Base-by-base conservation (phyloP, 2,329 filamentous ascomycete species). In the Fonsecaea erecta region DNA sequence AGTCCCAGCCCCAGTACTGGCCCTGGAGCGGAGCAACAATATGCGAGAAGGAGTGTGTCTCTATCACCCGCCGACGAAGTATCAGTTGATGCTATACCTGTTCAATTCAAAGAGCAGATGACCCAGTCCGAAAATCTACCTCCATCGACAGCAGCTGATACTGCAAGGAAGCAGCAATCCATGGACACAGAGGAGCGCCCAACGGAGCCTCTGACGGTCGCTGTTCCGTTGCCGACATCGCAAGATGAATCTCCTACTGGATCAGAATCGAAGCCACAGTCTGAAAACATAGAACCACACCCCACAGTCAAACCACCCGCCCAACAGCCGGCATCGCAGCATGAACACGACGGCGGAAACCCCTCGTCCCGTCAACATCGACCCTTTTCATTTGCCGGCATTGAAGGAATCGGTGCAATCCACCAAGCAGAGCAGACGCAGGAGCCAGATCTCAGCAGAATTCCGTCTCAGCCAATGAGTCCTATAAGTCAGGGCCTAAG, bases 1-100 rank as follows among this genome's bases (percentile, higher is more conserved):
- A 70, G 68, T 52, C 63, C 65, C 2, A 68, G 65, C 57, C 68
- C 64, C 1, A 52, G 60, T 37, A 60, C 67, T 2, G 67, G 30
- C 12, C n/a, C 52, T 30, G 59, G 58, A 18, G 48, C 56, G 21
- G 51, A 56, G 5, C 46, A 28, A 28, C 28, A 24, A 35, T 57
- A 54, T n/a, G 18, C 28, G 18, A 53, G 62, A 48, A 52, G 58
- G 30, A 66, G 65, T 34, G 56, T 70, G 35, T 70, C 68, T 26
- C 65, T 70, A 30, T 70, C 68, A 21, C 68, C 68, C 26, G 63
- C 65, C 1, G 68, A 70, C 52, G 65, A 68, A 37, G 46, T 12
- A 24, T 56, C 40, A n/a, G 18, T 37, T 8, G 26, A 30, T 14
- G 9, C 37, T 35, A 34, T 62, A 24, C 14, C 52, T 21, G 35